These are phyloP conservation scores for Cyberlindnera xishuangbannaensis DNA, from an alignment of 805 yeast genomes.

Conservation along the genomic window DNA sequence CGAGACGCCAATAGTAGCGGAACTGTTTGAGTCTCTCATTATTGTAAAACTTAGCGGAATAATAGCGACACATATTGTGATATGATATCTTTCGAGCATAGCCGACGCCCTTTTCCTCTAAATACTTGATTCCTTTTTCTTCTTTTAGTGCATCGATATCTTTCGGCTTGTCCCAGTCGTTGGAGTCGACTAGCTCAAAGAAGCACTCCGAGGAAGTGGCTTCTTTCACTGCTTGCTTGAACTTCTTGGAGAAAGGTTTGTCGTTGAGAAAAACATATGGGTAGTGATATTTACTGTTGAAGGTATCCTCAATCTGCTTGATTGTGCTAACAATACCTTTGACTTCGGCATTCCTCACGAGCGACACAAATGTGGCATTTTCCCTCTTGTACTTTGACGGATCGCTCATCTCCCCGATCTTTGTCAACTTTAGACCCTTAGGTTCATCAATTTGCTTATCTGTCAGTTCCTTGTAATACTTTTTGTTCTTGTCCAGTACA, in stretches of 20 bases:
- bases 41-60: conserved; percentile 57
- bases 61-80: conserved; percentile 83
- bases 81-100: conserved; percentile 60
- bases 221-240: conserved; percentile 39
- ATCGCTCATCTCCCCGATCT: conserved; percentile 10
- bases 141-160: conserved; percentile 44
- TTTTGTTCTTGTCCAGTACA: conserved; percentile 12
- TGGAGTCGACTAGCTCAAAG: conserved; percentile 39
- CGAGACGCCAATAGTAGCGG: conserved; percentile 77
- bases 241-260: conserved; percentile 51
- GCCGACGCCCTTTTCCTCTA: conserved; percentile 41
- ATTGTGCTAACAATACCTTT: conserved; percentile 46
- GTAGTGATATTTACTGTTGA: conserved; percentile 66
- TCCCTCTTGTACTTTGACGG: conserved; percentile 31
- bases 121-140: conserved; percentile 32
- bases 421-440: conserved; percentile 12
- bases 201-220: conserved; percentile 37
- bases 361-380: conserved; percentile 68
- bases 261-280: conserved; percentile 83
- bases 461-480: conserved; percentile 6
- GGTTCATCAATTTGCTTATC: conserved; percentile 25
- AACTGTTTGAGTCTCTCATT: conserved; percentile 56
- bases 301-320: conserved; percentile 51
- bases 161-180: conserved; percentile 57
- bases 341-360: conserved; percentile 67